Percentiles rank a stretch among this genome's conserved stretches.
Evolutionary conservation across 2,329 filamentous ascomycete species (phyloP).

Genomic region (Botryotinia calthae): DNA sequence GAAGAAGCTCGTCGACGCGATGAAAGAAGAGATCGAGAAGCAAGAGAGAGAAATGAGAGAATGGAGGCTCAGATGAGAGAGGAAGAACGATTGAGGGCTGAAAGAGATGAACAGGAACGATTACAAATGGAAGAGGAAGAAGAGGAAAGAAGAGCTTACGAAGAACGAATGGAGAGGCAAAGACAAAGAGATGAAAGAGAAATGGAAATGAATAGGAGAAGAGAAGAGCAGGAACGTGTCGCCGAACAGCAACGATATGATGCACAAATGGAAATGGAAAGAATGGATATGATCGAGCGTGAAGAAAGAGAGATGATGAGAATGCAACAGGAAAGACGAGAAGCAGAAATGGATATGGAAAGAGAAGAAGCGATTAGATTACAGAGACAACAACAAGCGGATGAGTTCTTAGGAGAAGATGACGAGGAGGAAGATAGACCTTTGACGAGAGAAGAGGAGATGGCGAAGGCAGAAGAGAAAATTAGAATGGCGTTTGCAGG

Average conservation of each 20-base stretch:
- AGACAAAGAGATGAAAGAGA: constrained; percentile 8
- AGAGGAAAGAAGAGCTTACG: constrained; percentile 14
- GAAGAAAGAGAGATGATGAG: constrained; percentile 12
- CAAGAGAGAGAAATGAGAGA: constrained; percentile 2
- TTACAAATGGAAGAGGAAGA: constrained; percentile 20
- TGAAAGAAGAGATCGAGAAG: constrained; percentile 7
- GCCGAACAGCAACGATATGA: constrained; percentile 7
- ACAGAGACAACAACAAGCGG: constrained; percentile 5
- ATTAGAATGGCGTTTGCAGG: constrained; percentile 25
- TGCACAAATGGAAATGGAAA: constrained; percentile 14
- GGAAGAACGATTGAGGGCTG: constrained; percentile 5
- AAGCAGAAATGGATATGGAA: constrained; percentile 2
- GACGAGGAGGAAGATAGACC: constrained; percentile 18
- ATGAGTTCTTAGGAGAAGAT: not conserved
- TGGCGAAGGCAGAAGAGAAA: constrained; percentile 25
- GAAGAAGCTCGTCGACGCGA: constrained; percentile 16
- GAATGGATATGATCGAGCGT: constrained; percentile 6
- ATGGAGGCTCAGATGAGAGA: constrained; percentile 3
- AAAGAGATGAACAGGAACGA: constrained; percentile 17
- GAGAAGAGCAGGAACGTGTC: constrained; percentile 14
- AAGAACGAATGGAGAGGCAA: constrained; percentile 7
- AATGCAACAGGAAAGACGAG: constrained; percentile 7
- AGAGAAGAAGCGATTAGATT: constrained; percentile 1
- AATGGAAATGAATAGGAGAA: constrained; percentile 1
- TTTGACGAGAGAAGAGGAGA: constrained; percentile 24